A percentile compares a stretch with the other conserved stretches of the same genome.
Evolutionary conservation across 805 yeast genomes (phyloP).

Genomic region (Yarrowia sp.): DNA sequence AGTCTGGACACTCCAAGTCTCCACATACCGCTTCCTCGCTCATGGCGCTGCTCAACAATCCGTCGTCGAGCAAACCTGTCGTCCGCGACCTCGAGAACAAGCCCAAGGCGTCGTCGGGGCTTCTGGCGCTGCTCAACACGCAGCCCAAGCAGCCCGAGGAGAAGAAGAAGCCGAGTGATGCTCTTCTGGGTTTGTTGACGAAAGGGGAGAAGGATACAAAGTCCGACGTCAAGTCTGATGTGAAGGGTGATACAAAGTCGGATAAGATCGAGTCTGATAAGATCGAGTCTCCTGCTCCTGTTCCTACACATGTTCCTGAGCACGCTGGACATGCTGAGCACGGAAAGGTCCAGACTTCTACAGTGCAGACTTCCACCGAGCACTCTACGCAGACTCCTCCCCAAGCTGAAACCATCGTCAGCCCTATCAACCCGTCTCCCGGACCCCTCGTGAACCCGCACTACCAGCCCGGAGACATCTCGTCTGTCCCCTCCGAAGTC

Average conservation of each 20-base stretch:
- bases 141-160: constrained; percentile 9
- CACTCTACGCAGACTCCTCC: too few relatives aligned
- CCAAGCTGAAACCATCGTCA: too few relatives aligned
- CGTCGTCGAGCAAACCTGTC: not conserved
- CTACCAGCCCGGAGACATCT: too few relatives aligned
- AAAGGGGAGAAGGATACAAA: not conserved
- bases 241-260: too few relatives aligned
- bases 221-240: too few relatives aligned
- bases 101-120: constrained; percentile 32
- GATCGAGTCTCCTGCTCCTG: too few relatives aligned
- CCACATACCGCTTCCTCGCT: not conserved
- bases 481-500: not conserved
- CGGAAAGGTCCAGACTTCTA: too few relatives aligned
- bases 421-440: not conserved
- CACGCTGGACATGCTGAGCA: too few relatives aligned
- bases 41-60: constrained; percentile 26
- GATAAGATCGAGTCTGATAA: too few relatives aligned
- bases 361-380: too few relatives aligned
- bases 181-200: not conserved
- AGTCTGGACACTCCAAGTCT: too few relatives aligned
- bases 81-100: constrained; percentile 29
- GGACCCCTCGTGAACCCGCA: not conserved
- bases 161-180: constrained; percentile 16
- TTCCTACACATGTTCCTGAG: too few relatives aligned
- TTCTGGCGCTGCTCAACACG: constrained; percentile 32